Base-by-base conservation (phyloP, 352 stramenopile genomes). In the Globisporangium polare region DNA sequence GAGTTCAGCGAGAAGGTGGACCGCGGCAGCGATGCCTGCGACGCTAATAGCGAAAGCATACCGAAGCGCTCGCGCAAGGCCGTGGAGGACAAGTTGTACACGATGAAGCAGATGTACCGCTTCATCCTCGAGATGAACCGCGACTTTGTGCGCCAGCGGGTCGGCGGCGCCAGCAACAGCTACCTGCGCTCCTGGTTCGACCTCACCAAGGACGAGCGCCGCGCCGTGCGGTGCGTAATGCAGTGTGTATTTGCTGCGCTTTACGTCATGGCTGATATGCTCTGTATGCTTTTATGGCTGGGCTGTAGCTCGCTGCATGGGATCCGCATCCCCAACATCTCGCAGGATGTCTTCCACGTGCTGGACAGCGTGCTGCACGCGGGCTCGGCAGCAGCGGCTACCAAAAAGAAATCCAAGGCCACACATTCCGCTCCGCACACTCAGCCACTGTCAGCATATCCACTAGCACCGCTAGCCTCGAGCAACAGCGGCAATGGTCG, bases 41-140 rank as follows among this genome's bases (percentile, higher is more conserved):
- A 13, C 17, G 24, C 5, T 29, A n/a, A 18, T 29, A 9, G 3
- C 58, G 76, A 67, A 55, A 72, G 69, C 10, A 10, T 5, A 3
- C 12, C 47, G 31, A 68, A 72, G 50, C 77, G 77, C 8, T 82
- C 73, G 29, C 74, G 69, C 46, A 88, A 87, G 56, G 77, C 80
- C 9, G 74, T 89, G 29, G 80, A 89, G 43, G 75, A 86, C 69
- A 87, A 88, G 53, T 62, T 89, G 13, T 88, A 86, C 66, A 72
- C 74, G 18, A 74, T 83, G 69, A 87, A 85, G 66, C 80, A 86
- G 43, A 88, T 89, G 80, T 85, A 89, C 62, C 75, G 83, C 31
- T 89, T 89, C 60, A 85, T 89, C 49, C 41, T 79, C 18, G 74
- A 83, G 58, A 74, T 84, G 52, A 88, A 83, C 54, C 65, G 72